These are phyloP conservation scores for Leucocoprinus birnbaumii DNA, from an alignment of 768 basidiomycete genomes.

Conservation along the genomic window DNA sequence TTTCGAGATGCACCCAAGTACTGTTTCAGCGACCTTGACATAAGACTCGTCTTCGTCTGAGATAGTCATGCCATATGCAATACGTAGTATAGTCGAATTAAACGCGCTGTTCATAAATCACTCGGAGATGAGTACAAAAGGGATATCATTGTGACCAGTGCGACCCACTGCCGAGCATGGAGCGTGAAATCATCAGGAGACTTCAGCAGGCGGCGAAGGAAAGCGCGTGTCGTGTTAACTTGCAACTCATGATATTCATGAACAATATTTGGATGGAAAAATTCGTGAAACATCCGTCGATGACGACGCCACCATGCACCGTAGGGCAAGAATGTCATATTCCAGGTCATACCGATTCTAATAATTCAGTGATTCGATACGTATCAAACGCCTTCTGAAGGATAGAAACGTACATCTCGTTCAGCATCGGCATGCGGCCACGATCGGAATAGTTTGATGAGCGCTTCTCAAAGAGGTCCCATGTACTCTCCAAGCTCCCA, in stretches of 20 bases:
- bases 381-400: not conserved
- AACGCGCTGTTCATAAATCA: constrained; percentile 28
- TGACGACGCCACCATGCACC: constrained; percentile 40
- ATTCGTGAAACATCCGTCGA: constrained; percentile 26
- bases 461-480: constrained; percentile 54
- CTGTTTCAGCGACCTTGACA: constrained; percentile 28
- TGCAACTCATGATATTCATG: constrained; percentile 7
- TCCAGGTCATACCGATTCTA: constrained; percentile 31
- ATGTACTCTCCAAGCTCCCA: constrained; percentile 26
- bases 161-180: constrained; percentile 40
- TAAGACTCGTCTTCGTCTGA: constrained; percentile 29
- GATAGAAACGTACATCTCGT: constrained; percentile 38
- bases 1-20: constrained; percentile 19
- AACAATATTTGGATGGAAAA: constrained; percentile 13
- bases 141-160: not conserved
- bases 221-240: constrained; percentile 4
- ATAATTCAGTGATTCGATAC: not conserved
- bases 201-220: constrained; percentile 34
- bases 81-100: constrained; percentile 21
- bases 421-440: constrained; percentile 42
- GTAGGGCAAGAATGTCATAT: constrained; percentile 45
- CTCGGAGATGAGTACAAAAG: constrained; percentile 7
- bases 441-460: constrained; percentile 54
- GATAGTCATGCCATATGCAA: constrained; percentile 27
- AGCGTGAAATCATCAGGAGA: constrained; percentile 34